Evolutionary conservation across 2,329 filamentous ascomycete species (phyloP).

Genomic region (Gaeumannomyces sp.): DNA sequence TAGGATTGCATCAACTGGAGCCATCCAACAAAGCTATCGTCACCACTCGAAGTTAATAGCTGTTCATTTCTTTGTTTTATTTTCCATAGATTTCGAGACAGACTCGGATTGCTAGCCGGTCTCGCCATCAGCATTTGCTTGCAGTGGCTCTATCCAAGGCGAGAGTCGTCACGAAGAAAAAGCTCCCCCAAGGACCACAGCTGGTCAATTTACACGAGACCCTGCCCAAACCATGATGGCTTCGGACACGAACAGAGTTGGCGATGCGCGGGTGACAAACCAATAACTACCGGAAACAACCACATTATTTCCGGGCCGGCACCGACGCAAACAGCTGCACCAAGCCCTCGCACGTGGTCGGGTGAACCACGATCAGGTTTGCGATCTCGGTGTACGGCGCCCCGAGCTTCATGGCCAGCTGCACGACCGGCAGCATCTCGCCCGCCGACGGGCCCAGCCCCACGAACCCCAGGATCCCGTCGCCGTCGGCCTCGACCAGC

Average conservation of each 20-base stretch:
- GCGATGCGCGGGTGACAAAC: not conserved
- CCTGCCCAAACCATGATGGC: not conserved
- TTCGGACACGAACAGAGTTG: not conserved
- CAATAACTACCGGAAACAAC: not conserved
- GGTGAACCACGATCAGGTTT: conserved; percentile 15
- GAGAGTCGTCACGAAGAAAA: not conserved
- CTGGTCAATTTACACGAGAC: not conserved
- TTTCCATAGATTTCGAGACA: not conserved
- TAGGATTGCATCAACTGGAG: too few species aligned
- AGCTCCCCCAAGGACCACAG: too few species aligned
- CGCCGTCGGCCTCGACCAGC: conserved; percentile 11
- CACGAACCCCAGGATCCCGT: conserved; percentile 16
- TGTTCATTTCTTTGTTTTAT: not conserved
- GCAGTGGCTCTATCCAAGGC: not conserved
- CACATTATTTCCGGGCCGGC: not conserved
- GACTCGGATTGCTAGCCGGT: too few species aligned
- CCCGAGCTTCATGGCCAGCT: conserved; percentile 15
- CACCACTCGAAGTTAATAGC: not conserved
- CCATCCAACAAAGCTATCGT: too few species aligned
- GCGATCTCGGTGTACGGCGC: conserved; percentile 14
- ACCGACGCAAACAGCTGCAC: conserved; percentile 8
- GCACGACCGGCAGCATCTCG: conserved; percentile 16
- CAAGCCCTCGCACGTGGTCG: conserved; percentile 16
- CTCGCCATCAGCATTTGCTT: too few species aligned
- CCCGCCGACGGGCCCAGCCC: conserved; percentile 14